phyloP scores from a whole-genome alignment of 805 yeast genomes.

The Torulaspora franciscae region DNA sequence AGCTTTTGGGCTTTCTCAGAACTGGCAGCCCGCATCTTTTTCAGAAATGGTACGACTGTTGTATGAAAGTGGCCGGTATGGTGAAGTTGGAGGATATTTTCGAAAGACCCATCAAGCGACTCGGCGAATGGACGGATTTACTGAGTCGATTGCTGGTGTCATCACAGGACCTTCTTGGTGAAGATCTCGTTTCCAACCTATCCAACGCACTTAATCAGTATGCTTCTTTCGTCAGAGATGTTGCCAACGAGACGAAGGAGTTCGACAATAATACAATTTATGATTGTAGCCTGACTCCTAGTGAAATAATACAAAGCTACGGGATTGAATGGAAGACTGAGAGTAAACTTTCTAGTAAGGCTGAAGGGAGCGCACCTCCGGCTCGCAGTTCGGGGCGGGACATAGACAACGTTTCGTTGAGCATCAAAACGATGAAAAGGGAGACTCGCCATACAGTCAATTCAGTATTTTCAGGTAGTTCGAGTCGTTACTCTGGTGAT shows the following conservation, averaged over 20 bases:
- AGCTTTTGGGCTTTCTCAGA: conserved; percentile 22
- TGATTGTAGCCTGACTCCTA: conserved; percentile 27
- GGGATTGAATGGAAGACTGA: conserved; percentile 8
- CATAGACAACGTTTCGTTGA: not conserved
- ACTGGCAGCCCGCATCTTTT: conserved; percentile 16
- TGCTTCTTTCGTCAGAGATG: conserved; percentile 13
- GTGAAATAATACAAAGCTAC: conserved; percentile 30
- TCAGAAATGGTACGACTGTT: conserved; percentile 36
- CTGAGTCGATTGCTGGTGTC: conserved; percentile 9
- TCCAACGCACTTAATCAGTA: conserved; percentile 11
- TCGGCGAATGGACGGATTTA: conserved; percentile 24
- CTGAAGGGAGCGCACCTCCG: not conserved
- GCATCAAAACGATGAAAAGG: not conserved
- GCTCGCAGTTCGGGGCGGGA: not conserved
- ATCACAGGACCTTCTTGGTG: not conserved
- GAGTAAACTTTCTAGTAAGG: not conserved
- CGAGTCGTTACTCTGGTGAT: conserved; percentile 23
- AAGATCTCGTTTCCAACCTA: not conserved
- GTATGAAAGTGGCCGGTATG: conserved; percentile 30
- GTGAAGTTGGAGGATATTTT: conserved; percentile 33
- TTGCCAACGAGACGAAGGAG: conserved; percentile 20
- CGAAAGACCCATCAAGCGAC: conserved; percentile 33
- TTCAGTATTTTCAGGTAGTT: conserved; percentile 13
- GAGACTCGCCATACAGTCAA: conserved; percentile 1
- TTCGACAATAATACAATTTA: conserved; percentile 18